Evolutionary conservation across 2,329 filamentous ascomycete species (phyloP).

Genomic region (Talaromyces sp.): DNA sequence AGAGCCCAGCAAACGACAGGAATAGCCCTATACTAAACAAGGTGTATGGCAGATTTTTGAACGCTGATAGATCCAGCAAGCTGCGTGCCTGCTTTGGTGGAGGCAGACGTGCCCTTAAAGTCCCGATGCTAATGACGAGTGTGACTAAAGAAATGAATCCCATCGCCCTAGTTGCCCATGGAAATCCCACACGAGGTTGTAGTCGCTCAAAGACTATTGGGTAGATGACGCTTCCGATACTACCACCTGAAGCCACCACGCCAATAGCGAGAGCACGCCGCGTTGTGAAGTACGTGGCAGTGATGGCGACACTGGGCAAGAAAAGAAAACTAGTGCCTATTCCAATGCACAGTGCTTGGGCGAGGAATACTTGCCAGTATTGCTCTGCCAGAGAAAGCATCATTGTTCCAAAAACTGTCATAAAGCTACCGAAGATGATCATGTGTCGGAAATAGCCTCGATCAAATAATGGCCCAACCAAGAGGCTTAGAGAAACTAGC

Average conservation of each 20-base stretch:
- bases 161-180: constrained; percentile 61
- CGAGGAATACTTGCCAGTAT: not conserved
- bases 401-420: constrained; percentile 29
- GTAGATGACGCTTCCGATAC: constrained; percentile 56
- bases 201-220: constrained; percentile 47
- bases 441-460: constrained; percentile 41
- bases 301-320: not conserved
- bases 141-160: constrained; percentile 59
- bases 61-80: not conserved
- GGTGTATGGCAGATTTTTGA: not conserved
- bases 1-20: not conserved
- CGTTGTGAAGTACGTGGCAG: constrained; percentile 61
- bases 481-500: not conserved
- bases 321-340: not conserved
- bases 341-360: not conserved
- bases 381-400: constrained; percentile 17
- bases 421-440: constrained; percentile 40
- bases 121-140: constrained; percentile 4
- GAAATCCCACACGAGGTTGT: constrained; percentile 51
- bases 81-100: not conserved
- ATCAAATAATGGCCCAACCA: not conserved
- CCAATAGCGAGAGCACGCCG: constrained; percentile 59
- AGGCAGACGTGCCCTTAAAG: not conserved
- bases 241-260: constrained; percentile 57
- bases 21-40: not conserved